Evolutionary conservation across 2,329 filamentous ascomycete genomes (phyloP).

Genomic region (Alternaria sp.): DNA sequence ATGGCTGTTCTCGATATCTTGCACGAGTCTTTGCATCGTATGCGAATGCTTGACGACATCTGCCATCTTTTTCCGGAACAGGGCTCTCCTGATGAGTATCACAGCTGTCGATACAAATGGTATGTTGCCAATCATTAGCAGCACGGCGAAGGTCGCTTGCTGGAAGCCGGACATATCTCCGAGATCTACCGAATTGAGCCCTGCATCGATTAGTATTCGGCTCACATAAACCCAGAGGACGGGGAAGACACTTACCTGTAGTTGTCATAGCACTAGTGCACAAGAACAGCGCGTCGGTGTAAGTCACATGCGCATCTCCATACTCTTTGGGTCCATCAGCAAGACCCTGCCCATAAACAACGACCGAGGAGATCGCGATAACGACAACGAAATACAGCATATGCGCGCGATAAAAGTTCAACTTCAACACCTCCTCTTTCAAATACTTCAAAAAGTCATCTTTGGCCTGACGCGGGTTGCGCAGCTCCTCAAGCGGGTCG

Average conservation of each 20-base stretch:
- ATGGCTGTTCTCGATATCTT: slow-evolving; percentile 30
- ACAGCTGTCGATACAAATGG: slow-evolving; percentile 39
- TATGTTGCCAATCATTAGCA: slow-evolving; percentile 41
- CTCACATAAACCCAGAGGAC: background rate
- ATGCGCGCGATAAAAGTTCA: slow-evolving; percentile 36
- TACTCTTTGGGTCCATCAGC: slow-evolving; percentile 28
- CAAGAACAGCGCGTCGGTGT: slow-evolving; percentile 37
- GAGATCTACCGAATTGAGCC: slow-evolving; percentile 35
- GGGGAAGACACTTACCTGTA: slow-evolving; percentile 18
- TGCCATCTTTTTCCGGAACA: slow-evolving; percentile 36
- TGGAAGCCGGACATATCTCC: slow-evolving; percentile 34
- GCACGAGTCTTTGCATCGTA: slow-evolving; percentile 30
- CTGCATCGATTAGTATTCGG: slow-evolving; percentile 10
- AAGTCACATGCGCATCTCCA: slow-evolving; percentile 25
- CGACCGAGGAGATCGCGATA: slow-evolving; percentile 33
- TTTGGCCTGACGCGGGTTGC: slow-evolving; percentile 22
- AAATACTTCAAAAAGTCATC: slow-evolving; percentile 26
- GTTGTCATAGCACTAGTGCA: slow-evolving; percentile 42
- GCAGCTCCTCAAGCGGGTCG: slow-evolving; percentile 25
- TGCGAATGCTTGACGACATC: slow-evolving; percentile 35
- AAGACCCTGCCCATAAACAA: slow-evolving; percentile 38
- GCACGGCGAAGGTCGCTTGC: slow-evolving; percentile 33
- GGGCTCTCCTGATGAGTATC: slow-evolving; percentile 31
- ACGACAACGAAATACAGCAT: slow-evolving; percentile 40
- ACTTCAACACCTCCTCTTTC: slow-evolving; percentile 18